These are phyloP conservation scores for Raffaelea deltoideospora DNA, from an alignment of 2,329 filamentous ascomycete species.

Conservation along the genomic window DNA sequence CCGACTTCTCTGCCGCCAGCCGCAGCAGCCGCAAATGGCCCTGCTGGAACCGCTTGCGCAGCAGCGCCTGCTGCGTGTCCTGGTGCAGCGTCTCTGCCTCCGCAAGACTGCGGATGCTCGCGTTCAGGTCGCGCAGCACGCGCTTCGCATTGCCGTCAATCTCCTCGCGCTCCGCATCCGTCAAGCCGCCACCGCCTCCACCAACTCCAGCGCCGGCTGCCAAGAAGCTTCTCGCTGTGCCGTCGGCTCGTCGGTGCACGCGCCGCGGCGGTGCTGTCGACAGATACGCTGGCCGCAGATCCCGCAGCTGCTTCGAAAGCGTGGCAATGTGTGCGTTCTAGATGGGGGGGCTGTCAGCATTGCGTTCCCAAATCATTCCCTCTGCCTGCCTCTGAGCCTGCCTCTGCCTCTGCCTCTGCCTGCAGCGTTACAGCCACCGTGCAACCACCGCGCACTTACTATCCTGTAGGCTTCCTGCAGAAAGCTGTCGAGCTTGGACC, in stretches of 20 bases:
- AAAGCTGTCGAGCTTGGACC: conserved; percentile 62
- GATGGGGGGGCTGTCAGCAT: not conserved
- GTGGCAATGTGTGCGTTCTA: conserved; percentile 76
- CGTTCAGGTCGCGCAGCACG: conserved; percentile 71
- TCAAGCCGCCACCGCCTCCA: too few species aligned
- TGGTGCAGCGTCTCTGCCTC: conserved; percentile 72
- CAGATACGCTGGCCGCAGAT: conserved; percentile 81
- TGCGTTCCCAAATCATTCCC: not conserved
- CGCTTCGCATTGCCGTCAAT: conserved; percentile 79
- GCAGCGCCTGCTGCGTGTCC: conserved; percentile 55
- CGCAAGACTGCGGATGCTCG: conserved; percentile 62
- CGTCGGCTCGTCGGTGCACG: conserved; percentile 27
- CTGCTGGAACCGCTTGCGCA: conserved; percentile 50
- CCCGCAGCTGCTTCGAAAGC: conserved; percentile 63
- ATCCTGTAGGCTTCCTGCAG: conserved; percentile 89
- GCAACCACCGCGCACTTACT: conserved; percentile 31
- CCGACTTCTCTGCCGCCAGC: conserved; percentile 21
- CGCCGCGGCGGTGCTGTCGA: conserved; percentile 57
- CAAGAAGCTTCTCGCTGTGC: conserved; percentile 33
- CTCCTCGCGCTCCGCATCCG: conserved; percentile 67
- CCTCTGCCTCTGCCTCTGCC: too few species aligned
- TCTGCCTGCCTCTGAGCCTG: too few species aligned
- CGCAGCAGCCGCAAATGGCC: conserved; percentile 17
- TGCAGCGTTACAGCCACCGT: too few species aligned
- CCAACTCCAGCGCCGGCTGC: too few species aligned